Base-by-base conservation (phyloP, 257 asterid species). In the Ophiorrhiza pumila region DNA sequence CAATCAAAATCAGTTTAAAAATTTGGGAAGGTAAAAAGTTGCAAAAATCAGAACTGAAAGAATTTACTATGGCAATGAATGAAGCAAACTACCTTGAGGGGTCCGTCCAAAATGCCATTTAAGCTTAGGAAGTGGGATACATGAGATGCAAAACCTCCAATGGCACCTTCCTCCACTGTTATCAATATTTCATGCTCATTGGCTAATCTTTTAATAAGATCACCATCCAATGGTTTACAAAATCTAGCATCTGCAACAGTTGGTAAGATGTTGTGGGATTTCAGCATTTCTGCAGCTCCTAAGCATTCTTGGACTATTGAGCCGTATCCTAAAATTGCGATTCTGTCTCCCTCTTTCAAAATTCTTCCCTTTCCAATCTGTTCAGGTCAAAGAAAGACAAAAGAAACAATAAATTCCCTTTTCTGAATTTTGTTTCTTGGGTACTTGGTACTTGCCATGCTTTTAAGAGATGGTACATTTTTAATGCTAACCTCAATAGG, bases 91-190 rank as follows among this genome's bases (percentile, higher is more conserved):
- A 88, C 96, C 96, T 90, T 90, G 32, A 90, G 88, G 10, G 71
- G 80, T 76, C 95, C 96, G 73, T 90, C 96, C 83, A 90, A 64
- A 47, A 87, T 71, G 4, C 95, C 92, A 68, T 45, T 83, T 64
- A 90, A 77, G 86, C 84, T 82, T 50, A 90, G 78, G 85, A 80
- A 90, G 53, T 90, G 96, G 5, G 89, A 42, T 31, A 88, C 89
- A 50, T 90, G 96, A 49, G 96, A 90, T 74, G 95, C 91, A 65
- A 90, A 90, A 27, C 97, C 97, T 62, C 97, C 97, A 29, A 90
- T 79, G 4, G 97, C 84, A 63, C 97, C 97, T 83, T 88, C 96
- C 79, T 88, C 96, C 34, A 84, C 88, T 1, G 95, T 90, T 81
- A 90, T 83, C 35, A 90, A 63, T 57, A 90, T 78, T 78, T 90